phyloP scores from a whole-genome alignment of 2,329 filamentous ascomycete species.

The Sporothrix inflata region DNA sequence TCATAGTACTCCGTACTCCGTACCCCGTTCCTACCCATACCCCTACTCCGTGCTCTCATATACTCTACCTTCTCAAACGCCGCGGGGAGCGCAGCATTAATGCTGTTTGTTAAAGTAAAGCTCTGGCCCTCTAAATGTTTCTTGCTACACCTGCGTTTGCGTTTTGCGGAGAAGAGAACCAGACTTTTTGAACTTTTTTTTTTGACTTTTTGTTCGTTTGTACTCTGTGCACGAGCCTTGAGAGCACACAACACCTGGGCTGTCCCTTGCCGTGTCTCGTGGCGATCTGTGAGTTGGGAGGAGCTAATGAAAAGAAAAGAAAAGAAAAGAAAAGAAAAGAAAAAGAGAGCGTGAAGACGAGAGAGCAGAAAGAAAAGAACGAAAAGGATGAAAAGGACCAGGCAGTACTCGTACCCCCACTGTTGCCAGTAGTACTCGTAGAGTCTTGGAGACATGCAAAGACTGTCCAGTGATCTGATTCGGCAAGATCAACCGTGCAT shows the following conservation, averaged over 20 bases:
- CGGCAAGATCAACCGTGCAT: slow-evolving; percentile 17
- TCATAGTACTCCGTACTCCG: background rate
- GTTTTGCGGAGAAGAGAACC: background rate
- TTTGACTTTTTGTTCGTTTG: background rate
- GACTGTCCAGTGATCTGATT: slow-evolving; percentile 6
- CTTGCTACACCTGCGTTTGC: background rate
- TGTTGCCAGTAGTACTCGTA: background rate
- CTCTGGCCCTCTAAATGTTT: background rate
- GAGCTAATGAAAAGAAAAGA: background rate
- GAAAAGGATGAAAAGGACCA: background rate
- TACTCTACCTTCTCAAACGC: slow-evolving; percentile 7
- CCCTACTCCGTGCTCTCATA: slow-evolving; percentile 11
- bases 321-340: background rate
- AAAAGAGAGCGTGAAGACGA: background rate
- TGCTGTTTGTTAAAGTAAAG: background rate
- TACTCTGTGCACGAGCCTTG: background rate
- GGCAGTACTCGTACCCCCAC: background rate
- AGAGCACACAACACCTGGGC: slow-evolving; percentile 2
- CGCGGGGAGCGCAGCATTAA: slow-evolving; percentile 19
- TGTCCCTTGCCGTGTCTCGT: background rate
- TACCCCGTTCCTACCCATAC: slow-evolving; percentile 8
- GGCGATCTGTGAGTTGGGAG: background rate
- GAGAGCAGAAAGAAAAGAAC: background rate
- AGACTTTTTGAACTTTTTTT: background rate
- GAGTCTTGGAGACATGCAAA: background rate